Conservation (phyloP, 148 eudicot genomes). For the Fagopyrum homotropicum region DNA sequence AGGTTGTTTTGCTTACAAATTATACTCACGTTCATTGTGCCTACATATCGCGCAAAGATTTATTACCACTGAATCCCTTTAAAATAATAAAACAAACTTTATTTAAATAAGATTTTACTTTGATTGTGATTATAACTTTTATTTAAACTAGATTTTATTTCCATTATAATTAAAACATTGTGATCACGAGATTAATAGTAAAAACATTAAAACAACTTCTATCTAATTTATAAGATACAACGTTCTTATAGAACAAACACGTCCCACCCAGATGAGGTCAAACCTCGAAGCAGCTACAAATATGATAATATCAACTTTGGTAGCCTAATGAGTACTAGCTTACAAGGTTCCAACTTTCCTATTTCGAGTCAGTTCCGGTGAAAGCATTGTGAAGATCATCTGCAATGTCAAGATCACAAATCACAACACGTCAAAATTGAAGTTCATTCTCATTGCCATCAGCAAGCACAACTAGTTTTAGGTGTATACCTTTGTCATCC, state of each 20-base stretch:
- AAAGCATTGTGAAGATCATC: background rate
- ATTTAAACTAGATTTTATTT: too few species aligned
- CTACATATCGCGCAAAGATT: too few species aligned
- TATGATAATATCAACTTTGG: background rate
- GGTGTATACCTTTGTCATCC: background rate
- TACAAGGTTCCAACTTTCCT: background rate
- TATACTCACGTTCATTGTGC: too few species aligned
- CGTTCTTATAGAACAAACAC: slow-evolving; percentile 4
- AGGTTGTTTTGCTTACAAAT: too few species aligned
- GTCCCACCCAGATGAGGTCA: background rate
- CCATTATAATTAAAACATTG: too few species aligned
- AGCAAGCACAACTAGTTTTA: background rate
- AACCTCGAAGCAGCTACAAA: background rate
- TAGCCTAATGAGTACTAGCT: background rate
- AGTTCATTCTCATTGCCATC: background rate
- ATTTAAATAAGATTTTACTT: too few species aligned
- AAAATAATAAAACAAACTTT: too few species aligned
- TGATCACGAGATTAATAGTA: too few species aligned
- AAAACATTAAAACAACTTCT: too few species aligned
- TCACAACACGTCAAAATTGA: background rate
- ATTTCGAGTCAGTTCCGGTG: background rate
- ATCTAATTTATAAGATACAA: background rate
- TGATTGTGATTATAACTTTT: too few species aligned
- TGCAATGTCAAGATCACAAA: too few species aligned
- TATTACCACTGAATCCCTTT: too few species aligned